Base-by-base conservation (phyloP, 495 filamentous ascomycete species). In the Bacidia gigantensis region DNA sequence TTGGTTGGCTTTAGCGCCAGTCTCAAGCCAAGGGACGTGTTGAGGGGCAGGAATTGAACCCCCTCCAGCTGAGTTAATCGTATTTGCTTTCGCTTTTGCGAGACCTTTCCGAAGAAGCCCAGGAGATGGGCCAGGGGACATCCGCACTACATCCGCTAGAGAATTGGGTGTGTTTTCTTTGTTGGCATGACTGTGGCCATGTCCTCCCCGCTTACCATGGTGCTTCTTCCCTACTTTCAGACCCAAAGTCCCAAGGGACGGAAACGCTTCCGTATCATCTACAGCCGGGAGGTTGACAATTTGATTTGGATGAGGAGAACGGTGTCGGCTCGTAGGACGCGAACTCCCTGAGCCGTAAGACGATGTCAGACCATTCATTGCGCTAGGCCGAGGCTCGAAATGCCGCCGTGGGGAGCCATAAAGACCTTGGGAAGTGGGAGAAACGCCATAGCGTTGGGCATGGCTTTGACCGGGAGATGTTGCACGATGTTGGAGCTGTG, bases 1-100 rank as follows among this genome's bases (percentile, higher is more conserved):
- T 67, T 86, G 86, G 66, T 99, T 97, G 45, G 86, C 83, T 38
- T 74, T 80, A 10, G 84, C 80, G n/a, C 93, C 93, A 1, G 93
- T 97, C 64, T 95, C 90, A 1, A 96, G 73, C 93, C 93, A 99
- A 7, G 92, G 93, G 42, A 97, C 88, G 61, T 96, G 86, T 63
- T 89, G 85, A 2, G 93, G 93, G 26, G 80, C 70, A 3, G 85
- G 80, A 53, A 99, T 96, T 9, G 86, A 79, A 67, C 83, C 77
- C 12, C 87, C 86, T 25, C 86, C 83, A 14, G 79, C 75, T n/a
- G 47, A 50, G 58, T 80, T 88, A 60, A 88, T 86, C 60, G 62
- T 51, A 58, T 71, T 65, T 55, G 77, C 51, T 56, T 65, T 55
- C 39, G 66, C 53, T 64, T 80, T 74, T 49, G 54, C 50, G 35